These are phyloP conservation scores for Carpinus viminea DNA, from an alignment of 306 rosid genomes.

Conservation along the genomic window DNA sequence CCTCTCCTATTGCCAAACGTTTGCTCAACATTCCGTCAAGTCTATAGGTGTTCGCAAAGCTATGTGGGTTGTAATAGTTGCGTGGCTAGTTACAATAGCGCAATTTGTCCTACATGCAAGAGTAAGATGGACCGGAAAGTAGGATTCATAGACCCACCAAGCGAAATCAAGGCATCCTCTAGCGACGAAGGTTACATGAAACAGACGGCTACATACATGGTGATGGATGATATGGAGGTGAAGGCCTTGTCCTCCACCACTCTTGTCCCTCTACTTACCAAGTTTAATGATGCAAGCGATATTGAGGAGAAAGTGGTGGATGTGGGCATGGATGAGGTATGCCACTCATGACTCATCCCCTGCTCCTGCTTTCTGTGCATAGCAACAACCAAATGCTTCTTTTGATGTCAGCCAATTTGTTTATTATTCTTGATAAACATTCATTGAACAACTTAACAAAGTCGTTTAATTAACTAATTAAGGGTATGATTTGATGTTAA, in stretches of 20 bases:
- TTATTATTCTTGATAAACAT: background rate
- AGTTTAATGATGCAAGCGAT: constrained; percentile 10
- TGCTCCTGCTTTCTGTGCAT: too few species aligned
- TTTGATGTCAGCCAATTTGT: too few species aligned
- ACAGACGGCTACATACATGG: constrained; percentile 35
- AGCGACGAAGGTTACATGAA: constrained; percentile 23
- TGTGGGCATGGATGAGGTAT: constrained; percentile 35
- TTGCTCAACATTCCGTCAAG: too few species aligned
- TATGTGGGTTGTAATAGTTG: too few species aligned
- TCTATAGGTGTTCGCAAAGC: constrained; percentile 5
- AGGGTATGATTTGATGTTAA: too few species aligned
- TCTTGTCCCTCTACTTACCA: background rate
- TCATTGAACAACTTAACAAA: background rate
- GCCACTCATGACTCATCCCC: background rate
- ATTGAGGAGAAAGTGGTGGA: constrained; percentile 34
- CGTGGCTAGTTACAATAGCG: background rate
- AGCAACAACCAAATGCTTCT: background rate
- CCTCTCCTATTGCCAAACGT: background rate
- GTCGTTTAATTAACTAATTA: too few species aligned
- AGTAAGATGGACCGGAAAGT: background rate
- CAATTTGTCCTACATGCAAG: rapidly evolving
- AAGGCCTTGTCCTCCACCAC: constrained; percentile 28
- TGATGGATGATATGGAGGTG: constrained; percentile 41
- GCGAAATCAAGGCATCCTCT: background rate
- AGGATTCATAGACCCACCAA: background rate